Conservation (phyloP, 495 filamentous ascomycete genomes). For the Trichoderma reesei region DNA sequence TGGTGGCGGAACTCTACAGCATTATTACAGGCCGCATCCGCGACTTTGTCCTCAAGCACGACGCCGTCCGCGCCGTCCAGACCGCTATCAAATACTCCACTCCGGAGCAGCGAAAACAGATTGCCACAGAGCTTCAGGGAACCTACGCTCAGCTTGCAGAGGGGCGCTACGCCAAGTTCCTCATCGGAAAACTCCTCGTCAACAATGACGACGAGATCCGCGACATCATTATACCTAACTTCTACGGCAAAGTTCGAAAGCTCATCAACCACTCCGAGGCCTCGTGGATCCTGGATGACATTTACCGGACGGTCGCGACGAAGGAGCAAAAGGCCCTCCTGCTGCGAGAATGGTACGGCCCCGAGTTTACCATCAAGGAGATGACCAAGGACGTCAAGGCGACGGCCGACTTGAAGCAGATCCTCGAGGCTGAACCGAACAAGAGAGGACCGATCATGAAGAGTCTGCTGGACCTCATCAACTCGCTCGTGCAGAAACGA, state of each 20-base stretch:
- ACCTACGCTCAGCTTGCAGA: slow-evolving; percentile 77
- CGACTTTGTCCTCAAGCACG: slow-evolving; percentile 97
- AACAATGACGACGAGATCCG: slow-evolving; percentile 77
- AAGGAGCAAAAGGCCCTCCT: slow-evolving; percentile 69
- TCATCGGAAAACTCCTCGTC: slow-evolving; percentile 88
- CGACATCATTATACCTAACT: slow-evolving; percentile 82
- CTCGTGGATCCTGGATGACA: slow-evolving; percentile 94
- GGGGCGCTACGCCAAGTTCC: slow-evolving; percentile 91
- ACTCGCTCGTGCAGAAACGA: slow-evolving; percentile 88
- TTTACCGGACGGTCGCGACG: slow-evolving; percentile 79
- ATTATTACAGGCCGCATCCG: slow-evolving; percentile 84
- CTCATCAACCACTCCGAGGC: slow-evolving; percentile 93
- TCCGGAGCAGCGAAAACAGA: slow-evolving; percentile 68
- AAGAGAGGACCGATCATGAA: slow-evolving; percentile 81
- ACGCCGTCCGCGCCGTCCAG: slow-evolving; percentile 89
- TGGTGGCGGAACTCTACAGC: slow-evolving; percentile 79
- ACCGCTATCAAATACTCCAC: slow-evolving; percentile 94
- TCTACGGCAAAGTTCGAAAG: slow-evolving; percentile 83
- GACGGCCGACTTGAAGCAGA: slow-evolving; percentile 52
- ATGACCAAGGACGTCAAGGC: slow-evolving; percentile 38
- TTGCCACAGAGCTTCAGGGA: slow-evolving; percentile 79
- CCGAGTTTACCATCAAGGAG: slow-evolving; percentile 81
- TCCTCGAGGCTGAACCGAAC: slow-evolving; percentile 66
- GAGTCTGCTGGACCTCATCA: slow-evolving; percentile 73
- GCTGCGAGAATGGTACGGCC: slow-evolving; percentile 91